Percentiles rank a stretch among this genome's conserved stretches.
phyloP scores from a whole-genome alignment of 2,329 filamentous ascomycete genomes.

The Diaporthe helianthi region DNA sequence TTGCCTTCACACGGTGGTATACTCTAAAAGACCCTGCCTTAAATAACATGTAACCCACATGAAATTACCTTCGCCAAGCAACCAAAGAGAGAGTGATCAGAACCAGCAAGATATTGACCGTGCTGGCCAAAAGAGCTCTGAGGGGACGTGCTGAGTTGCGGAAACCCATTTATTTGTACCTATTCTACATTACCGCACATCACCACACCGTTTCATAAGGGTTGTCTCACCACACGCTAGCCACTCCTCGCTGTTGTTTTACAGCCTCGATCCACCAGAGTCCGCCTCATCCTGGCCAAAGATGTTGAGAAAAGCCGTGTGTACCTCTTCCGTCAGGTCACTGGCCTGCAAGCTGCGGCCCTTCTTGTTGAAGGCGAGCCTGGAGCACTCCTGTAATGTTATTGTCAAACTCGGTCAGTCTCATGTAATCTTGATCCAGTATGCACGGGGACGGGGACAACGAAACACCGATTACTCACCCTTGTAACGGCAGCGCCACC shows the following conservation, averaged over 20 bases:
- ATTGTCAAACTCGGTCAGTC: constrained; percentile 24
- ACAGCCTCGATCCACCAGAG: constrained; percentile 46
- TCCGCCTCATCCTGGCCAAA: constrained; percentile 73
- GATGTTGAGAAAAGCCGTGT: constrained; percentile 78
- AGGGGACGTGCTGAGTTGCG: too few species aligned
- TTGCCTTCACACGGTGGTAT: background rate
- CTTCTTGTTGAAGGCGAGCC: constrained; percentile 83
- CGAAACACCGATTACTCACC: constrained; percentile 52
- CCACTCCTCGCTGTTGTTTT: background rate
- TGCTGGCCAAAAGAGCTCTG: too few species aligned
- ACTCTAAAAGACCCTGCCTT: background rate
- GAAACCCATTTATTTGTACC: too few species aligned
- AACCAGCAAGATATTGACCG: too few species aligned
- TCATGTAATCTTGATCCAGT: background rate
- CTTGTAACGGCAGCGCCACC: constrained; percentile 88
- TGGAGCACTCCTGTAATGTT: constrained; percentile 78
- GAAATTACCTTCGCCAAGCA: background rate
- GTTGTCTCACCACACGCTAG: background rate
- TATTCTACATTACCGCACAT: background rate
- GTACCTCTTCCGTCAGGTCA: constrained; percentile 90
- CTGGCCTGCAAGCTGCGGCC: constrained; percentile 90
- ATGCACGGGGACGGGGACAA: background rate
- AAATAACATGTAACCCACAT: background rate
- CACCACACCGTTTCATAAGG: background rate
- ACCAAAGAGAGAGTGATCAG: too few species aligned